Conservation (phyloP, 345 rosid genomes). For the Lepidium sativum region DNA sequence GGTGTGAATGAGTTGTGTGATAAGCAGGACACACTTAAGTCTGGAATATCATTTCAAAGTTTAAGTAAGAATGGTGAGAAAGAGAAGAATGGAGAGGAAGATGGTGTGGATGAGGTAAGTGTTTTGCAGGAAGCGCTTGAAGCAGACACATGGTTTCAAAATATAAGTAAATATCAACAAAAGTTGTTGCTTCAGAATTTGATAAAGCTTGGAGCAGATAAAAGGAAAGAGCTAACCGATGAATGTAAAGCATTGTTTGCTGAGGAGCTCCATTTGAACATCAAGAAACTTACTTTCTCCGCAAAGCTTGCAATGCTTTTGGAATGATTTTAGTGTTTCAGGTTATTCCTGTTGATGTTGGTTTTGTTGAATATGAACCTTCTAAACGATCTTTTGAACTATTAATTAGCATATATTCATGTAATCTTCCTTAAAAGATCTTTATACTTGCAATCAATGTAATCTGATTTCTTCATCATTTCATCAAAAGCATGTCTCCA, state of each 20-base stretch:
- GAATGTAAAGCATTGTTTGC: constrained; percentile 1
- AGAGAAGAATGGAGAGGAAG: background rate
- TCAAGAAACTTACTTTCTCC: background rate
- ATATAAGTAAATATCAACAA: background rate
- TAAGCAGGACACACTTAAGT: constrained; percentile 3
- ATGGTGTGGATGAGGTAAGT: background rate
- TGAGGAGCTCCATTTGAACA: background rate
- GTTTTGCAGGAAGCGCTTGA: background rate
- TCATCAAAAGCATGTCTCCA: background rate
- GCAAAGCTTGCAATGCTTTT: constrained; percentile 8
- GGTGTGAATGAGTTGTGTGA: background rate
- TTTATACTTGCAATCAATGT: background rate
- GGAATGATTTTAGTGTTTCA: background rate
- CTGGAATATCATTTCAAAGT: background rate
- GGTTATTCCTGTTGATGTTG: background rate
- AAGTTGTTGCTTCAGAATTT: background rate
- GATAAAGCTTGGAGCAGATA: background rate
- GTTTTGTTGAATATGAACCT: background rate
- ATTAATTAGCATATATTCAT: background rate
- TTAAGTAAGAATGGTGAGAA: background rate
- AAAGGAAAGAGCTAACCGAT: background rate
- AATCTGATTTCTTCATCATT: background rate
- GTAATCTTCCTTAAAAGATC: background rate
- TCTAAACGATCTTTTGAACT: background rate
- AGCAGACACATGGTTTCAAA: background rate